phyloP scores from a whole-genome alignment of 2,329 filamentous ascomycete species.

The Cladosporium velox region DNA sequence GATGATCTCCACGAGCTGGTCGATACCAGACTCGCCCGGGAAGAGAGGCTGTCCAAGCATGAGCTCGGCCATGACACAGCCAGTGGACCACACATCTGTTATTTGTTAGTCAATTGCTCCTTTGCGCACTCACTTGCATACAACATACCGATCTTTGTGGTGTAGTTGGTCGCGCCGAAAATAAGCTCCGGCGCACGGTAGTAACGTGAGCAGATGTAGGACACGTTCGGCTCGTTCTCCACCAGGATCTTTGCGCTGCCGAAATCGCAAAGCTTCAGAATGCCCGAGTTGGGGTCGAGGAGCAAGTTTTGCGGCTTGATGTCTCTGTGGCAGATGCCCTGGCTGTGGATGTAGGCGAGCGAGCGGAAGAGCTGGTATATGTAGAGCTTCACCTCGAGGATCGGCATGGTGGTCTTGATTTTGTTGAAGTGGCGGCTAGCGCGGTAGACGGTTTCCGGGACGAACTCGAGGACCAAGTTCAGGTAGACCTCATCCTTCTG shows the following conservation, averaged over 20 bases:
- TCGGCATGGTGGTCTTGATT: constrained; percentile 99
- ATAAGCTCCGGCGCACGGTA: constrained; percentile 98
- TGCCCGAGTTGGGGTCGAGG: constrained; percentile 84
- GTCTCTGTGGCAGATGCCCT: constrained; percentile 97
- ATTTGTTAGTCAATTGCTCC: constrained; percentile 22
- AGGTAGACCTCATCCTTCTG: constrained; percentile 93
- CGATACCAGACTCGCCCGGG: constrained; percentile 96
- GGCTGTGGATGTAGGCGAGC: constrained; percentile 97
- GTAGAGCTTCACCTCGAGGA: constrained; percentile 97
- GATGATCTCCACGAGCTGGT: constrained; percentile 98
- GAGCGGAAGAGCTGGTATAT: constrained; percentile 99
- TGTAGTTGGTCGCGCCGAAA: constrained; percentile 98
- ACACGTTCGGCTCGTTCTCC: constrained; percentile 98
- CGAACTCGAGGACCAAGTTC: constrained; percentile 96
- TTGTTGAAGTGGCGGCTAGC: constrained; percentile 99
- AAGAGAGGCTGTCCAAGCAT: constrained; percentile 98
- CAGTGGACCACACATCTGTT: constrained; percentile 97
- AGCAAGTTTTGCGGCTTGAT: constrained; percentile 99
- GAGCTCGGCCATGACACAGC: constrained; percentile 98
- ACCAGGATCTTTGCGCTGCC: constrained; percentile 98
- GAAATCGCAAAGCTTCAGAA: constrained; percentile 98
- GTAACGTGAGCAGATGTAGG: constrained; percentile 98
- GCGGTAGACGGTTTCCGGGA: constrained; percentile 96
- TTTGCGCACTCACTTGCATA: background rate
- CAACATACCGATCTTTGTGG: constrained; percentile 93